Base-by-base conservation (phyloP, 2,329 filamentous ascomycete species). In the Fusarium poae region DNA sequence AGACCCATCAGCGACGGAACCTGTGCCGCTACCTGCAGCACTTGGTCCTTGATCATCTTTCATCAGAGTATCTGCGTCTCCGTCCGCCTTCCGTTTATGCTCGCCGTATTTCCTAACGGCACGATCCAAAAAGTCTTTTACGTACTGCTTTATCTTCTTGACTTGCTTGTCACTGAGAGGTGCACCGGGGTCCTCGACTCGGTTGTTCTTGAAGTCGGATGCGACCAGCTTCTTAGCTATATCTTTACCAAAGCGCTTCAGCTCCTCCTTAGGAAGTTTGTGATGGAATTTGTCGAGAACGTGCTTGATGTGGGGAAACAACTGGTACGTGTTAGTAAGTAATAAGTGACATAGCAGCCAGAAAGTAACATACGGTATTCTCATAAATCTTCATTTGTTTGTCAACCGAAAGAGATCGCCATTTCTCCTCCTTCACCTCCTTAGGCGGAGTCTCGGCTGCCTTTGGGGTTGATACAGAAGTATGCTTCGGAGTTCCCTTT, bases 371-470 rank as follows among this genome's bases (percentile, higher is more conserved):
- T 85, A 97, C 93, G 52, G 94, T 97, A 76, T 94, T 94, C 79
- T 97, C 94, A 74, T 97, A 98, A 4, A 97, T 85, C 82, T 93
- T 97, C 87, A 94, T 97, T 80, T 96, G 93, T 80, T 97, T 97
- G 70, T 97, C 94, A 71, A 89, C 78, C 2, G 90, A 84, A 32
- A 90, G 78, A 62, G 85, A 86, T 57, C 88, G 86, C 92, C 92
- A 94, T 76, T 91, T 92, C 48, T 93, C 90, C 72, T 85, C 85
- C 72, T 87, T 90, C 8, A 84, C 84, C 78, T 91, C 86, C 45
- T 84, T 84, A 6, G 82, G 79, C 8, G 85, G 84, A 2, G 86
- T 83, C 53, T 81, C 86, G 5, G 83, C 82, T 13, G 88, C 84
- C 62, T 89, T 87, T 2, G 92, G 90, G 1, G 92, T 93, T 16